Base-by-base conservation (phyloP, 805 yeast genomes). In the Pichia manshurica region DNA sequence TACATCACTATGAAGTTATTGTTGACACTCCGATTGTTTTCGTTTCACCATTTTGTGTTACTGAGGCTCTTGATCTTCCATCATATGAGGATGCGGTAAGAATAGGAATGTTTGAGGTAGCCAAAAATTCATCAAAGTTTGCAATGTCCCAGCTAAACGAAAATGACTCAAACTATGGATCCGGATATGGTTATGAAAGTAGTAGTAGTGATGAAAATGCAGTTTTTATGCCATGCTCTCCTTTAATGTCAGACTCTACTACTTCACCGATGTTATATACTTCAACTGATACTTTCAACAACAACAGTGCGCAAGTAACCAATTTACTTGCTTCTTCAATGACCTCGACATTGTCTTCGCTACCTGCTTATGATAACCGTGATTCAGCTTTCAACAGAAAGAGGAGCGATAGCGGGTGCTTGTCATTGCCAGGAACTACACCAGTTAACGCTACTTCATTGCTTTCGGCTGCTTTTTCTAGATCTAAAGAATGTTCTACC, bases 1-100 rank as follows among this genome's bases (percentile, higher is more conserved):
- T 79, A 67, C 88, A 83, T 56, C 90, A 85, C 61, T 85, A 81
- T 57, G 95, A 85, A 56, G 90, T 85, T 19, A 78, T 85, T 39
- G 84, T 85, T 35, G 93, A 85, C 59, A 84, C 91, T 0, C 93
- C 93, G 0, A 70, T 85, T 33, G 72, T 75, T 28, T 60, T 79
- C 17, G 66, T 77, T n/a, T 74, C 80, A 12, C 70, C 71, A 32
- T 65, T 65, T 53, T 64, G 59, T 48, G 59, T 54, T 10, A 57
- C 54, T 37, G 62, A 64, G 44, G 35, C 67, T 57, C 32, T 64
- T 51, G 50, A 75, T 60, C 58, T 68, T 66, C 64, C 75, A 62
- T 45, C 78, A 67, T 46, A 68, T 50, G 67, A 66, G 16, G 56
- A 57, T 46, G 68, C 63, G 4, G 63, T 64, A 13, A 56, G 47